Evolutionary conservation across 2,329 filamentous ascomycete genomes (phyloP).

Genomic region (Stachybotrys chlorohalonatus): DNA sequence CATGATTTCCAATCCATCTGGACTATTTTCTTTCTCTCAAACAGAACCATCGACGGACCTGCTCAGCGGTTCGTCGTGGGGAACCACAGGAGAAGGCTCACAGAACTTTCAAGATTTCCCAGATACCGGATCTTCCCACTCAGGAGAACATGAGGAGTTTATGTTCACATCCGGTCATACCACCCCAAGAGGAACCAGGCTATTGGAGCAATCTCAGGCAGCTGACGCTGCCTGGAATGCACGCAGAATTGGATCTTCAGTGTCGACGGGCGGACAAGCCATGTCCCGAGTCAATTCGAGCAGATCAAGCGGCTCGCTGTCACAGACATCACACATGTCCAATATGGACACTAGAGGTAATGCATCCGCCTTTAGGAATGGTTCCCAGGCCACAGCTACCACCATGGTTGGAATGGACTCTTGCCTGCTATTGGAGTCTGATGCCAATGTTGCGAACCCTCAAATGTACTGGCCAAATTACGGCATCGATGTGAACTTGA

Average conservation of each 20-base stretch:
- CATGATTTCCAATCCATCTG: slow-evolving; percentile 37
- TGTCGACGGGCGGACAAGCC: slow-evolving; percentile 23
- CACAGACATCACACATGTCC: slow-evolving; percentile 41
- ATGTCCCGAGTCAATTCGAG: slow-evolving; percentile 30
- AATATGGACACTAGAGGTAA: slow-evolving; percentile 45
- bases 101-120: slow-evolving; percentile 49
- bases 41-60: slow-evolving; percentile 50
- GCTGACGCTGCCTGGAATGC: slow-evolving; percentile 41
- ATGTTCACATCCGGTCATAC: slow-evolving; percentile 45
- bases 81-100: slow-evolving; percentile 46
- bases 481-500: slow-evolving; percentile 33
- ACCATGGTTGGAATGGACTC: slow-evolving; percentile 39
- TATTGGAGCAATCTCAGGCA: slow-evolving; percentile 33
- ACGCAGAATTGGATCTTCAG: slow-evolving; percentile 20
- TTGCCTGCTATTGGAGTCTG: slow-evolving; percentile 41
- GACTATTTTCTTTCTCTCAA: slow-evolving; percentile 50
- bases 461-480: slow-evolving; percentile 43
- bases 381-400: slow-evolving; percentile 23
- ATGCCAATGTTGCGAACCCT: slow-evolving; percentile 34
- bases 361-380: slow-evolving; percentile 32
- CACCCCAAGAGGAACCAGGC: slow-evolving; percentile 38
- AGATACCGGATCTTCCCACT: slow-evolving; percentile 38
- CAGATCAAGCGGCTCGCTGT: slow-evolving; percentile 32
- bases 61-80: slow-evolving; percentile 46
- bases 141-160: slow-evolving; percentile 47